Conservation (phyloP, 2,329 filamentous ascomycete species). For the Fusarium secorum region DNA sequence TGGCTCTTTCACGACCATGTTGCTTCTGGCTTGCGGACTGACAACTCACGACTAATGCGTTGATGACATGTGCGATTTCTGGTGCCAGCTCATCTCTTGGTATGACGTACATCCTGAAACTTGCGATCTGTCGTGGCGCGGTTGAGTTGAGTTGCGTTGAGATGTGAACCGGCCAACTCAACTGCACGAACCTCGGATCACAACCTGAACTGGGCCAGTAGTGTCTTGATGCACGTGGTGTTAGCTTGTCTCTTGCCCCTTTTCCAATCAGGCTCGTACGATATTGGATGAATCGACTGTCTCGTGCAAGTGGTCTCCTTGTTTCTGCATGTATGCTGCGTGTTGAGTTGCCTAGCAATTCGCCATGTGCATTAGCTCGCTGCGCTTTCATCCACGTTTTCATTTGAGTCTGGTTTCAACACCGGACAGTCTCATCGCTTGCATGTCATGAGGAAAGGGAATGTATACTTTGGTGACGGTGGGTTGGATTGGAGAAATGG, state of each 20-base stretch:
- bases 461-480: conserved; percentile 24
- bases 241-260: conserved; percentile 1
- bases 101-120: conserved; percentile 39
- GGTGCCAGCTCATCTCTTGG: conserved; percentile 38
- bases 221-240: conserved; percentile 20
- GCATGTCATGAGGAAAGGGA: conserved; percentile 32
- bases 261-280: conserved; percentile 18
- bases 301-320: conserved; percentile 34
- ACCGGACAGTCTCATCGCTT: conserved; percentile 21
- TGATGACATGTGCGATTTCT: conserved; percentile 41
- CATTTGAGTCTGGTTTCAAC: conserved; percentile 16
- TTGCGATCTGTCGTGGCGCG: conserved; percentile 25
- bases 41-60: conserved; percentile 40
- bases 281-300: conserved; percentile 33
- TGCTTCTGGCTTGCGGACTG: conserved; percentile 23
- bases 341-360: conserved; percentile 5
- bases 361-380: conserved; percentile 4
- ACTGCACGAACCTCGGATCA: neutral
- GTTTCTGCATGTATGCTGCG: conserved; percentile 34
- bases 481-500: conserved; percentile 25
- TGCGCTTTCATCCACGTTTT: conserved; percentile 13
- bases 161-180: conserved; percentile 32
- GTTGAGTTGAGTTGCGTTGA: conserved; percentile 22
- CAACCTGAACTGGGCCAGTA: conserved; percentile 8
- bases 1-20: conserved; percentile 20